A percentile compares a stretch with the other conserved stretches of the same genome.
Conservation (phyloP, 2,329 filamentous ascomycete genomes). For the Knufia petricola region DNA sequence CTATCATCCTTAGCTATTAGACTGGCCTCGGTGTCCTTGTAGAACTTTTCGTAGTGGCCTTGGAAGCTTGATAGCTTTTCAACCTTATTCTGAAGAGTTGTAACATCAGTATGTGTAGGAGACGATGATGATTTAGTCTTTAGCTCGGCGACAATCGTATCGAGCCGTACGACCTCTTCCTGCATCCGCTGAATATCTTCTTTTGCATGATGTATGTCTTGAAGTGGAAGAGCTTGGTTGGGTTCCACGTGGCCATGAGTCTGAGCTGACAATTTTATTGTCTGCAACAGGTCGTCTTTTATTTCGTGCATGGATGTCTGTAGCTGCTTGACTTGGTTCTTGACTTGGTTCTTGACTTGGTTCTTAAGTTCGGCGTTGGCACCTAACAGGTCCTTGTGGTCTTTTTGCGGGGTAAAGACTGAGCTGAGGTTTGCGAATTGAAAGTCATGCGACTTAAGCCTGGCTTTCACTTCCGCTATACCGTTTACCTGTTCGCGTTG, state of each 20-base stretch:
- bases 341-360: not conserved
- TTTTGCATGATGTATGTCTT: not conserved
- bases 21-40: not conserved
- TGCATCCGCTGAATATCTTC: not conserved
- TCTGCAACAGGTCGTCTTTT: not conserved
- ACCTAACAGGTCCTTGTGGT: not conserved
- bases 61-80: not conserved
- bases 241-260: not conserved
- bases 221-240: too few species aligned
- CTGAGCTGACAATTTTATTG: not conserved
- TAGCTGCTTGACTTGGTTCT: not conserved
- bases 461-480: not conserved
- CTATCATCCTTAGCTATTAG: not conserved
- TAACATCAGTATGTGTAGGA: not conserved
- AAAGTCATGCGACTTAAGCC: not conserved
- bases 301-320: not conserved
- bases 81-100: not conserved
- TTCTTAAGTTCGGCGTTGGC: not conserved
- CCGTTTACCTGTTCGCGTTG: not conserved
- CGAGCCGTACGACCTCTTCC: not conserved
- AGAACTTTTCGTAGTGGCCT: not conserved
- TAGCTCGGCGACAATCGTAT: not conserved
- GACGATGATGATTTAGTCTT: not conserved
- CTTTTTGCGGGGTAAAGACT: not conserved
- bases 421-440: not conserved